Base-by-base conservation (phyloP, 176 grass and related monocot genomes). In the Musa itinerans region DNA sequence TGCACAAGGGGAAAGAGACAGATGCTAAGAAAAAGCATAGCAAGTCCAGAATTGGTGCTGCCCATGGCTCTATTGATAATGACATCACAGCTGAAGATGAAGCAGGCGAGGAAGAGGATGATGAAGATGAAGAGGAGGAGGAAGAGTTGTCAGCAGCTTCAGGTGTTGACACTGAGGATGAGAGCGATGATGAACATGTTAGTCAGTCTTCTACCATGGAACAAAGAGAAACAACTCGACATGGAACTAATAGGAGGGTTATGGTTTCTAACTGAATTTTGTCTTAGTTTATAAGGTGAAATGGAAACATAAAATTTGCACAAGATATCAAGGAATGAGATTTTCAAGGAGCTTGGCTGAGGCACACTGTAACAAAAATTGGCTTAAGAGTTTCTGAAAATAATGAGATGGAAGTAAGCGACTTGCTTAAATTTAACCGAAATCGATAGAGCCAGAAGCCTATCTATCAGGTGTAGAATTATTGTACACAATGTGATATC, bases 1-100 rank as follows among this genome's bases (percentile, higher is more conserved):
- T 98, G 94, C 94, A 93, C 78, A 86, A 89, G 86, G 84, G 88
- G 20, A 85, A 76, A 78, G 86, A 87, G 17, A 80, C 81, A 58
- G 82, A 20, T 5, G 24, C 49, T 16, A 92, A 83, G 76, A 66
- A 72, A 14, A 86, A 86, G 53, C 73, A 63, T 63, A 50, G 52
- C 14, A 89, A 85, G 70, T 63, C 73, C 52, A 56, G 8, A 21
- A 65, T 69, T 13, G 26, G 10, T 27, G 76, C 72, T 20, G 51
- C 58, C 73, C 63, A 69, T 58, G 64, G 56, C 0, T 69, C 54
- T 25, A 81, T 71, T 16, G 73, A 82, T 13, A 78, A 80, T 70
- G 76, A 77, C 58, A 79, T 80, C 63, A 54, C 29, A 63, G 68
- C 22, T 8, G 68, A 62, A 51, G 43, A 72, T 11, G 54, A 80